Evolutionary conservation across 169 alveolate species (phyloP).

Genomic region (Miamiensis avidus): DNA sequence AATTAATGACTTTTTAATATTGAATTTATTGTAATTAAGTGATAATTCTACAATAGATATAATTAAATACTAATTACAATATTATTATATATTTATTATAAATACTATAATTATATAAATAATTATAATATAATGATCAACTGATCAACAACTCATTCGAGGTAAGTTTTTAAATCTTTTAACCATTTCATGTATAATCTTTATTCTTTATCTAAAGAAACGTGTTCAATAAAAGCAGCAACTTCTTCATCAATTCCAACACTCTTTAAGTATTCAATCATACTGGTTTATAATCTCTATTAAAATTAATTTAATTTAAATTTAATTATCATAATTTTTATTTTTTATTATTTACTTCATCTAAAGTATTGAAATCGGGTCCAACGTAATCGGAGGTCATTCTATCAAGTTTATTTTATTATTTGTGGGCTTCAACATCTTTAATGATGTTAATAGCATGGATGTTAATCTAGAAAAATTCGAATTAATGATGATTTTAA

Average conservation of each 20-base stretch:
- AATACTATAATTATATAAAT: no score
- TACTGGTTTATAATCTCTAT: conserved; percentile 58
- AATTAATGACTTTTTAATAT: no score
- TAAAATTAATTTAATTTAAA: neutral
- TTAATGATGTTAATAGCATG: conserved; percentile 37
- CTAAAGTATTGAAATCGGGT: conserved; percentile 71
- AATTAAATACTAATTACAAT: no score
- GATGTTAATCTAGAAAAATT: conserved; percentile 37
- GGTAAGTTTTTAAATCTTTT: conserved; percentile 41
- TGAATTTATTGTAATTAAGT: no score
- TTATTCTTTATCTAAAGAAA: conserved; percentile 70
- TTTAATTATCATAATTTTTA: neutral
- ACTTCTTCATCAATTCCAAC: conserved; percentile 64
- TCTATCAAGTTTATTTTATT: conserved; percentile 54
- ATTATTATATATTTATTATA: no score
- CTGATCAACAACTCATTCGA: conserved; percentile 5
- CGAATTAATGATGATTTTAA: neutral
- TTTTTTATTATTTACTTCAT: conserved; percentile 34
- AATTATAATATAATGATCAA: no score
- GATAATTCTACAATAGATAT: no score
- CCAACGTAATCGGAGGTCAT: conserved; percentile 51
- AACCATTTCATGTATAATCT: conserved; percentile 73
- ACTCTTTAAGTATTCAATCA: conserved; percentile 56
- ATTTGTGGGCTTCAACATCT: conserved; percentile 44
- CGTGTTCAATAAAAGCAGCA: conserved; percentile 69